A percentile compares a stretch with the other conserved stretches of the same genome.
These are phyloP conservation scores for Scutellaria minor DNA, from an alignment of 257 asterid species.

Conservation along the genomic window DNA sequence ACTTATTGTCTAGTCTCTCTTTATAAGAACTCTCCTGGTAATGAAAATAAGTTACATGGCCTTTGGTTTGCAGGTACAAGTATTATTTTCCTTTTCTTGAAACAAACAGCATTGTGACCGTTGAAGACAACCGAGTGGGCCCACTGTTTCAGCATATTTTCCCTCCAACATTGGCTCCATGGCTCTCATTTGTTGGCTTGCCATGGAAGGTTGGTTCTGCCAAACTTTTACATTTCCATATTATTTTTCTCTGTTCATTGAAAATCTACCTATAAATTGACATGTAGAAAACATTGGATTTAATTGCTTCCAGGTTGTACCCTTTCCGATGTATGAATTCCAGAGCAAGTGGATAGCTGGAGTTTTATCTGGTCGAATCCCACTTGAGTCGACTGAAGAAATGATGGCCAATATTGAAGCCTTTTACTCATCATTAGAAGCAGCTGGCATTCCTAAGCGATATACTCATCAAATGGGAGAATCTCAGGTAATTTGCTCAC, in stretches of 20 bases:
- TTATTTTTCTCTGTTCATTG: not conserved
- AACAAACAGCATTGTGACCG: constrained; percentile 63
- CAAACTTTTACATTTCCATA: not conserved
- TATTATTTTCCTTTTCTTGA: constrained; percentile 87
- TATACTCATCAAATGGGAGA: constrained; percentile 72
- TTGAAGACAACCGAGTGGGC: constrained; percentile 87
- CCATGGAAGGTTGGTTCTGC: constrained; percentile 95
- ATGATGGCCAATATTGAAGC: constrained; percentile 73
- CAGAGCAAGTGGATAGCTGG: constrained; percentile 95
- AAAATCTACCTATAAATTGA: not conserved
- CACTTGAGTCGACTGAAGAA: constrained; percentile 63
- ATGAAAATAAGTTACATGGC: not conserved
- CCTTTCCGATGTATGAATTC: constrained; percentile 76
- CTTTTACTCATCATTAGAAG: constrained; percentile 67
- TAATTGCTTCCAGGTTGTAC: constrained; percentile 65
- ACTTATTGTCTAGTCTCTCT: not conserved
- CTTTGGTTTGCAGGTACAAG: constrained; percentile 63
- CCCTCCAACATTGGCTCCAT: constrained; percentile 81
- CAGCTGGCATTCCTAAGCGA: constrained; percentile 63
- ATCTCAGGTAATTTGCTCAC: constrained; percentile 58
- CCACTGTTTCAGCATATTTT: constrained; percentile 90
- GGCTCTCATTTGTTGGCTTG: constrained; percentile 90
- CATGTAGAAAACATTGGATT: not conserved
- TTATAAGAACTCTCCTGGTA: constrained; percentile 21
- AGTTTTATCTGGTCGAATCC: constrained; percentile 70